Conservation (phyloP, 768 basidiomycete species). For the Phylloporus scabripes region DNA sequence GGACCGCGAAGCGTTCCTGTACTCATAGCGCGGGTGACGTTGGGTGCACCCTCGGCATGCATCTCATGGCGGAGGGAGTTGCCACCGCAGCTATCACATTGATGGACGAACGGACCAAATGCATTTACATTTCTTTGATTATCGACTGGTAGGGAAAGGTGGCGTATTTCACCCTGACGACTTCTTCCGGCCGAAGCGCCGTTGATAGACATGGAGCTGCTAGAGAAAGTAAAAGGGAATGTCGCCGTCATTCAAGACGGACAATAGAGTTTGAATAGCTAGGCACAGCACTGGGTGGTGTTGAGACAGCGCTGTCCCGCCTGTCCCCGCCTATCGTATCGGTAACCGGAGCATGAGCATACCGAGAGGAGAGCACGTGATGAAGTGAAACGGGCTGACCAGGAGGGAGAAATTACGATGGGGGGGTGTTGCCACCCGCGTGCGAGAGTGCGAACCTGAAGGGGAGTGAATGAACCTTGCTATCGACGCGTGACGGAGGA, state of each 20-base stretch:
- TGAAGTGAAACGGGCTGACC: no score
- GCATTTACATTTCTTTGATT: conserved; percentile 8
- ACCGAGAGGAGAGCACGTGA: conserved; percentile 22
- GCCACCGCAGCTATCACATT: conserved; percentile 21
- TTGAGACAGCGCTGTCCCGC: background rate
- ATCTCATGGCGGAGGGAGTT: conserved; percentile 20
- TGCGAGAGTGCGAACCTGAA: no score
- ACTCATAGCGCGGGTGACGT: conserved; percentile 19
- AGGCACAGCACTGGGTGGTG: conserved; percentile 10
- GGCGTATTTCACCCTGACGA: conserved; percentile 19
- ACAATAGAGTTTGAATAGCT: conserved; percentile 6
- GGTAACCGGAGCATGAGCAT: conserved; percentile 9
- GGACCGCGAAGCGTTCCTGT: conserved; percentile 21
- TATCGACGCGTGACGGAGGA: background rate
- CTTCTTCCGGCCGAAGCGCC: conserved; percentile 11
- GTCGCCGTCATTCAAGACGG: conserved; percentile 1
- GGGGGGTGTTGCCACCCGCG: no score
- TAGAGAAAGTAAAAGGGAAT: conserved; percentile 2
- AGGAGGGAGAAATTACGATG: no score
- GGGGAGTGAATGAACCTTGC: background rate
- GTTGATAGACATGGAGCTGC: conserved; percentile 5
- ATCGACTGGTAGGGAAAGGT: conserved; percentile 11
- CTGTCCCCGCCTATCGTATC: conserved; percentile 4
- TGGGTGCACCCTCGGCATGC: conserved; percentile 4
- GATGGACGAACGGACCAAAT: conserved; percentile 5